Evolutionary conservation across 345 rosid species (phyloP), one percentile per base, ranked within the genome.

Genomic region (Geranium rotundifolium): DNA sequence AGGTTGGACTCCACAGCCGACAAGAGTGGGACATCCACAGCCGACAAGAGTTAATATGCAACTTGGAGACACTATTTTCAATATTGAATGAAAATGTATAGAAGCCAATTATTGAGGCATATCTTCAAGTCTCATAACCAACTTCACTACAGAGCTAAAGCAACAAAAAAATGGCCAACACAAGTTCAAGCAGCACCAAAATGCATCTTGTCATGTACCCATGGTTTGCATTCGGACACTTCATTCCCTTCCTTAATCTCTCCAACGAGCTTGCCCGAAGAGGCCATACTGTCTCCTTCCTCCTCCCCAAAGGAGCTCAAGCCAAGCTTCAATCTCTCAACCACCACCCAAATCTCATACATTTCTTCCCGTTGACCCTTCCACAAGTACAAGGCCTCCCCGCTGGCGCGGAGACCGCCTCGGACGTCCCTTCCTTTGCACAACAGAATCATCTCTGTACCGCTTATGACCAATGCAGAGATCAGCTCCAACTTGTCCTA

Each of bases 221-320:
- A 18, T 71, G 76, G 76, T 68, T 73, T 61, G 76, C 78, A 12
- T 54, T 70, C 9, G 73, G 80, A 17, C 76, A 79, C 55, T 50
- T 71, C 0, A 70, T 57, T n/a, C 17, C 72, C 1, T 75, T 30
- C 55, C 71, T 72, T 10, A 61, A 70, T 29, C 29, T 61, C 16
- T 20, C 80, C 49, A 73, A 79, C 66, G 68, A 73, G 19, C 72
- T 79, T 10, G 80, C 68, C 57, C 63, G 63, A 50, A 60, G 63
- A 73, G 77, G 80, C 56, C 75, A 72, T 54, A 63, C 17, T 54
- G 69, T 81, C 73, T 77, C 80, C 7, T 71, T 71, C 30, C 16
- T 76, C 6, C 50, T 76, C 16, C 81, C 85, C 18, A 2, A 29
- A 20, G 69, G 67, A 31, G 59, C 69, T 29, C 59, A 17, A 12